Evolutionary conservation across 768 basidiomycete genomes (phyloP).

Genomic region (Clavulina sp.): DNA sequence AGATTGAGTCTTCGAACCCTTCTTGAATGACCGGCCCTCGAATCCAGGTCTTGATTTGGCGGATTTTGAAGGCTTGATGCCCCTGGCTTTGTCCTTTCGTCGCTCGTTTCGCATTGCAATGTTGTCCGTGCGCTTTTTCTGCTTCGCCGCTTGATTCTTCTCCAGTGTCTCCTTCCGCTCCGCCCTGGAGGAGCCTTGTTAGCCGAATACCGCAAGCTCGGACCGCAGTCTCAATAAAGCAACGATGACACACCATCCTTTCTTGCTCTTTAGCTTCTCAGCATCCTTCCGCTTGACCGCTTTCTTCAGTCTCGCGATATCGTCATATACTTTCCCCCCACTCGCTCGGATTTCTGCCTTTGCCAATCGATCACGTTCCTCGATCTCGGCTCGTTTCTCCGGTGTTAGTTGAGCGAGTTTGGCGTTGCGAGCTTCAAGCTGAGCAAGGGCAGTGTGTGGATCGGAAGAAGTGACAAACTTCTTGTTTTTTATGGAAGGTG

Average conservation of each 20-base stretch:
- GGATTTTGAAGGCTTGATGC: constrained; percentile 29
- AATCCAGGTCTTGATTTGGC: constrained; percentile 62
- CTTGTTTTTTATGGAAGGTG: neutral
- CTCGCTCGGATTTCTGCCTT: constrained; percentile 78
- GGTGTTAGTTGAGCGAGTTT: constrained; percentile 61
- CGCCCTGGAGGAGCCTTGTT: constrained; percentile 37
- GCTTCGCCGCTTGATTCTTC: constrained; percentile 61
- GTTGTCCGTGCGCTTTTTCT: constrained; percentile 85
- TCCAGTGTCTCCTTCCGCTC: constrained; percentile 67
- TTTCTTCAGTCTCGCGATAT: constrained; percentile 73
- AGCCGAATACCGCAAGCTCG: neutral
- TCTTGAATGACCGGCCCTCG: constrained; percentile 56
- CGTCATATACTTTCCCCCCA: constrained; percentile 83
- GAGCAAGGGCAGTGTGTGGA: constrained; percentile 68
- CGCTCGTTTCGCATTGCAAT: constrained; percentile 74
- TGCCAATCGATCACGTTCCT: constrained; percentile 76
- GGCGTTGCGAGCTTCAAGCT: constrained; percentile 59
- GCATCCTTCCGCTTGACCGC: constrained; percentile 87
- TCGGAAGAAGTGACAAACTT: neutral
- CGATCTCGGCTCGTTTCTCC: constrained; percentile 62
- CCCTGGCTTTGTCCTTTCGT: constrained; percentile 40
- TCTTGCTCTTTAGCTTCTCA: constrained; percentile 67
- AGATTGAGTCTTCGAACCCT: neutral
- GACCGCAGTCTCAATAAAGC: neutral
- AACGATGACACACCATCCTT: constrained; percentile 50